Base-by-base conservation (phyloP, 139 green algal species). In the Picochlorum sp. region DNA sequence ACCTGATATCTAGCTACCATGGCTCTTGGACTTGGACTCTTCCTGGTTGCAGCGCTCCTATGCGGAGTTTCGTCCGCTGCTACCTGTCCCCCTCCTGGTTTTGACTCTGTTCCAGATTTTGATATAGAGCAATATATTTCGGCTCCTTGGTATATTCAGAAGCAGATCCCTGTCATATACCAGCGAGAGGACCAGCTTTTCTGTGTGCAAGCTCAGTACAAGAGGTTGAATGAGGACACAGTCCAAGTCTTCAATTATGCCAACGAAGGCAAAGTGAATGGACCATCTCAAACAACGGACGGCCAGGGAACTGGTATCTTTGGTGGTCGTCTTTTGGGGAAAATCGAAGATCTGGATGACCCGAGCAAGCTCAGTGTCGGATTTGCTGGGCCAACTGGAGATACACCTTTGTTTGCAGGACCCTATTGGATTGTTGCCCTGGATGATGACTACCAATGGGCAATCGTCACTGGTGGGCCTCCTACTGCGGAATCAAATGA, bases 391-490 rank as follows among this genome's bases (percentile, higher is more conserved):
- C 39, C 39, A 47, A 35, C 49, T 12, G 55, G 55, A 22, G 26
- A 49, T 25, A n/a, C 8, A 20, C 40, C 24, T 9, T 18, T 61
- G 12, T 28, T 33, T 51, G n/a, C 26, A 43, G 55, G 24, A 25
- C 55, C 55, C 22, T 61, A 61, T 24, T 61, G 55, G 55, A 32
- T 61, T 3, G 55, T 61, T 22, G 55, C 55, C 1, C 53, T 61
- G 5, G 55, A 61, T 20, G 55, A 61, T 6, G 25, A 45, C 31
- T 51, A 45, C 2, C 24, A 50, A 12, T 61, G 55, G 55, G 55
- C 55, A 9, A 61, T 61, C 33, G 33, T 61, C 40, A 61, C 39
- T 22, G 55, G 55, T 61, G 55, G 55, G 9, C 26, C 55, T 37
- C 55, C 55, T 30, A 61, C 24, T 50, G 29, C 25, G 25, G 24